A percentile compares a stretch with the other conserved stretches of the same genome.
Conservation (phyloP, 1,284 basidiomycete species). For the Fomitopsis schrenkii region DNA sequence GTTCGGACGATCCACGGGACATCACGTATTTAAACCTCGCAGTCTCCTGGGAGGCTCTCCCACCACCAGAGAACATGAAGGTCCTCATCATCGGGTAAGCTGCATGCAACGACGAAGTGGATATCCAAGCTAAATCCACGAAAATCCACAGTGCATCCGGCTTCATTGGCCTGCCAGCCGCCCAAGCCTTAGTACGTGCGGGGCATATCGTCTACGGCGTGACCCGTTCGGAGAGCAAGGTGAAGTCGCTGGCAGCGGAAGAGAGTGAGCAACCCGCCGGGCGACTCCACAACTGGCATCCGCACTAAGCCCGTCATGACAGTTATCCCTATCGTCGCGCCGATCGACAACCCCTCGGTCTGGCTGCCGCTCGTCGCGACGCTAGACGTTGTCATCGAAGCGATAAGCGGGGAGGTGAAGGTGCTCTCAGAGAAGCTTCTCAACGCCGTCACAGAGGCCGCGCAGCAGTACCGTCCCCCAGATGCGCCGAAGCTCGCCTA, state of each 20-base stretch:
- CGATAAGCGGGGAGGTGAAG: slow-evolving; percentile 24
- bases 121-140: neutral
- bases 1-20: neutral
- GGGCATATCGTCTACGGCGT: slow-evolving; percentile 51
- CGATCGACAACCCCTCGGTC: slow-evolving; percentile 29
- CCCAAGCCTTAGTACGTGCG: slow-evolving; percentile 45
- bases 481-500: slow-evolving; percentile 40
- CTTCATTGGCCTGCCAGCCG: slow-evolving; percentile 44
- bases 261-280: slow-evolving; percentile 33
- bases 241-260: slow-evolving; percentile 36
- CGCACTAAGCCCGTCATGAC: neutral
- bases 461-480: slow-evolving; percentile 25
- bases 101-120: neutral
- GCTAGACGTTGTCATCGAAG: slow-evolving; percentile 44
- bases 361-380: slow-evolving; percentile 39
- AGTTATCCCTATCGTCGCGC: slow-evolving; percentile 47
- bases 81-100: slow-evolving; percentile 25
- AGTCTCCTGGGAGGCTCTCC: neutral
- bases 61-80: slow-evolving; percentile 13
- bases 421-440: slow-evolving; percentile 27
- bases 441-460: slow-evolving; percentile 28
- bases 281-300: neutral
- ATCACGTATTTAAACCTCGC: neutral
- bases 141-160: slow-evolving; percentile 28
- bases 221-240: slow-evolving; percentile 38